Percentiles rank a stretch among this genome's conserved stretches.
Conservation (phyloP, 2,329 filamentous ascomycete genomes). For the Diaporthe vaccinii region DNA sequence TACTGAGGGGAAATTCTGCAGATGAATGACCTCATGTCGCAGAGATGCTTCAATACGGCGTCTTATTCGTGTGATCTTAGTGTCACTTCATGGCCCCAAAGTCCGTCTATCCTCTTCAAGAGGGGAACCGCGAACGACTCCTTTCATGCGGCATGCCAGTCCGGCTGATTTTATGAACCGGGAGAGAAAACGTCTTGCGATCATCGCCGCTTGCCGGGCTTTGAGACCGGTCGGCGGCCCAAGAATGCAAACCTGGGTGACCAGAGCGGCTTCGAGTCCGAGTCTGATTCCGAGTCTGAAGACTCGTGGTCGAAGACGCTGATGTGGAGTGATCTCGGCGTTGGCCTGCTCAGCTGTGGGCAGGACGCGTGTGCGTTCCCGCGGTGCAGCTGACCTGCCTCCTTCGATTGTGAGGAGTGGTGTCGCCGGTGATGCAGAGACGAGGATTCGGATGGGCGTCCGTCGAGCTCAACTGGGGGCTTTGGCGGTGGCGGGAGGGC, state of each 20-base stretch:
- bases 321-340: neutral
- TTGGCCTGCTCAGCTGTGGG: neutral
- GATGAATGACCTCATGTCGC: too few species aligned
- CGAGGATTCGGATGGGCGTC: neutral
- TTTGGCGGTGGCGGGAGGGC: neutral
- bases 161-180: neutral
- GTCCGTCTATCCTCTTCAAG: neutral
- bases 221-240: slow-evolving; percentile 2
- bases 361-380: neutral
- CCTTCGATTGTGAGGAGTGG: neutral
- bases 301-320: slow-evolving; percentile 22
- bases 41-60: too few species aligned
- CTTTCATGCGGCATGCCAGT: neutral
- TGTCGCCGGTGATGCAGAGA: slow-evolving; percentile 5
- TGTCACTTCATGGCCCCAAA: neutral
- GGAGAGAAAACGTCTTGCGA: neutral
- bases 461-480: neutral
- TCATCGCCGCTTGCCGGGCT: slow-evolving; percentile 5
- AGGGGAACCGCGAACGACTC: neutral
- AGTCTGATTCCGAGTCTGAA: slow-evolving; percentile 22
- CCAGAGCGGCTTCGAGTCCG: slow-evolving; percentile 16
- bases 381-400: neutral
- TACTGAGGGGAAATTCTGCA: too few species aligned
- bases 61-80: neutral
- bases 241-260: slow-evolving; percentile 1